phyloP scores from a whole-genome alignment of 1,284 basidiomycete species.

The Wallemia mellicola region DNA sequence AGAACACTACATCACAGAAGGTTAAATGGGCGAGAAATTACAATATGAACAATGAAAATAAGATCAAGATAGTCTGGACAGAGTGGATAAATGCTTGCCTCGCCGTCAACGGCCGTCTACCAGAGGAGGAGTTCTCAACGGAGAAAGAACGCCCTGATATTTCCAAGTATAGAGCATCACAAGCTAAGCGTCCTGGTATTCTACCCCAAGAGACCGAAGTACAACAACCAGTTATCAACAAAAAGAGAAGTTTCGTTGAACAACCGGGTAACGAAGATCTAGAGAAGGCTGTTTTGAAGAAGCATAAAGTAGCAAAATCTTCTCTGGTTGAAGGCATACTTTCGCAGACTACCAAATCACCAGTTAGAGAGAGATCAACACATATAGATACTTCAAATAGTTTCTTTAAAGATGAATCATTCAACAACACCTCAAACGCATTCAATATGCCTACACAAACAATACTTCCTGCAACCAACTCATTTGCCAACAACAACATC shows the following conservation, averaged over 20 bases:
- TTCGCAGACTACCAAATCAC: neutral
- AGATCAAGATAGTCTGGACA: constrained; percentile 43
- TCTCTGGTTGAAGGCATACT: neutral
- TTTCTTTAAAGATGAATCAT: neutral
- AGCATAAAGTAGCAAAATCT: neutral
- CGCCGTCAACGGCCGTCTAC: constrained; percentile 25
- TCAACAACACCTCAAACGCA: neutral
- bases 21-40: constrained; percentile 38
- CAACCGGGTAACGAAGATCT: neutral
- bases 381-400: neutral
- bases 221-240: too few relatives aligned
- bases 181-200: too few relatives aligned
- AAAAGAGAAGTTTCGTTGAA: neutral
- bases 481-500: too few relatives aligned
- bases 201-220: too few relatives aligned
- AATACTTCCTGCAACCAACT: too few relatives aligned
- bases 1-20: constrained; percentile 24
- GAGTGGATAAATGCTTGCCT: constrained; percentile 62
- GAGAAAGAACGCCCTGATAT: neutral
- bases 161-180: neutral
- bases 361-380: neutral
- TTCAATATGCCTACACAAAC: too few relatives aligned
- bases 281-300: neutral
- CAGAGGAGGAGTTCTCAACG: neutral
- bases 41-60: constrained; percentile 27